These are phyloP conservation scores for Candida loeiensis DNA, from an alignment of 805 yeast genomes.

Conservation along the genomic window DNA sequence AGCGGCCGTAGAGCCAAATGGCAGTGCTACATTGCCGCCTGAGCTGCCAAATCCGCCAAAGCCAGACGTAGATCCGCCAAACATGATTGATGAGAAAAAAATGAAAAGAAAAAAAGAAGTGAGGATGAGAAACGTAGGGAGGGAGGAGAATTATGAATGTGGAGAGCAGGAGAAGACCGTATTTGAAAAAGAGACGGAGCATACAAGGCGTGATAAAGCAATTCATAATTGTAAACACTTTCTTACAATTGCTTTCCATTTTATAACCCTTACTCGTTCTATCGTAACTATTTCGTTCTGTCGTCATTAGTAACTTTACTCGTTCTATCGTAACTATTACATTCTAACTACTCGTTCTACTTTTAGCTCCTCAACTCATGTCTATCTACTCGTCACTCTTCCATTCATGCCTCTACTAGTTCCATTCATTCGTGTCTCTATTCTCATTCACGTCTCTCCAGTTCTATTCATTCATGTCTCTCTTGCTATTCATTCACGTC, in stretches of 20 bases:
- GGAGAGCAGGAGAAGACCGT: neutral
- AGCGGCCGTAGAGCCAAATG: neutral
- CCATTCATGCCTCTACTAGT: neutral
- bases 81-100: slow-evolving; percentile 27
- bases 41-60: slow-evolving; percentile 42
- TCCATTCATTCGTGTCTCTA: neutral
- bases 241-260: no score
- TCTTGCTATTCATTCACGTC: neutral
- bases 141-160: neutral
- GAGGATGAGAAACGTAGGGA: neutral
- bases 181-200: no score
- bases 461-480: neutral
- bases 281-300: no score
- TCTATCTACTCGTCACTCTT: neutral
- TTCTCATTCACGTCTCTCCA: slow-evolving; percentile 1
- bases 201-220: no score
- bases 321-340: no score
- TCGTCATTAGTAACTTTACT: no score
- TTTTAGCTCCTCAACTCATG: neutral
- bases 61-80: slow-evolving; percentile 46
- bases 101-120: neutral
- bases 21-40: neutral
- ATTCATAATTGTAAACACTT: no score
- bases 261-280: no score
- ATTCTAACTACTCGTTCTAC: neutral